Percentiles rank a stretch among this genome's conserved stretches.
Evolutionary conservation across 805 yeast species (phyloP).

Genomic region (Sugiyamaella qingdaonensis): DNA sequence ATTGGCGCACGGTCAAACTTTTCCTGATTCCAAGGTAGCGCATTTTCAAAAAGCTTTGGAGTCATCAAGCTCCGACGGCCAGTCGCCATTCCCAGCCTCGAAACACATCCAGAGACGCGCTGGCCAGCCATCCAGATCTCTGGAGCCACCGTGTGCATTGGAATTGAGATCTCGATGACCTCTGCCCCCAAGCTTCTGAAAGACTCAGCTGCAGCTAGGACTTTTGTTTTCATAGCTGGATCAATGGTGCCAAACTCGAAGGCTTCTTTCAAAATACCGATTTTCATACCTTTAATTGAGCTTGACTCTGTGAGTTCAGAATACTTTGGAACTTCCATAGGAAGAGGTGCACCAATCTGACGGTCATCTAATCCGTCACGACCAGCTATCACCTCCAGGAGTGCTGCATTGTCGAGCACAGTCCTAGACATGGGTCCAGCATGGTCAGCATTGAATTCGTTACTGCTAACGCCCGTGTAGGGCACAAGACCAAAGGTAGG

Average conservation of each 20-base stretch:
- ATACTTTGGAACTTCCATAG: slow-evolving; percentile 17
- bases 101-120: slow-evolving; percentile 12
- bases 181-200: slow-evolving; percentile 34
- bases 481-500: slow-evolving; percentile 59
- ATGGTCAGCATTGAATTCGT: slow-evolving; percentile 36
- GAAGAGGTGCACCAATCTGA: slow-evolving; percentile 26
- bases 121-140: slow-evolving; percentile 36
- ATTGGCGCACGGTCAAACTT: slow-evolving; percentile 8
- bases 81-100: slow-evolving; percentile 14
- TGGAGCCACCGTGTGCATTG: slow-evolving; percentile 37
- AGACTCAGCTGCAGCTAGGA: slow-evolving; percentile 30
- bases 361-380: slow-evolving; percentile 36
- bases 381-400: slow-evolving; percentile 36
- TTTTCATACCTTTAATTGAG: slow-evolving; percentile 30
- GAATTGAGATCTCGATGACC: slow-evolving; percentile 35
- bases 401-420: slow-evolving; percentile 34
- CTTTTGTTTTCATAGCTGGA: slow-evolving; percentile 28
- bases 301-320: slow-evolving; percentile 21
- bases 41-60: slow-evolving; percentile 5
- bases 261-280: slow-evolving; percentile 36
- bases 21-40: slow-evolving; percentile 11
- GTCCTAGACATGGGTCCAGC: slow-evolving; percentile 39
- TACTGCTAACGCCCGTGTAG: slow-evolving; percentile 36
- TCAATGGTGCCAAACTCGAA: slow-evolving; percentile 35
- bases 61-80: slow-evolving; percentile 10